Conservation (phyloP, 768 basidiomycete genomes). For the Psilocybe cubensis region DNA sequence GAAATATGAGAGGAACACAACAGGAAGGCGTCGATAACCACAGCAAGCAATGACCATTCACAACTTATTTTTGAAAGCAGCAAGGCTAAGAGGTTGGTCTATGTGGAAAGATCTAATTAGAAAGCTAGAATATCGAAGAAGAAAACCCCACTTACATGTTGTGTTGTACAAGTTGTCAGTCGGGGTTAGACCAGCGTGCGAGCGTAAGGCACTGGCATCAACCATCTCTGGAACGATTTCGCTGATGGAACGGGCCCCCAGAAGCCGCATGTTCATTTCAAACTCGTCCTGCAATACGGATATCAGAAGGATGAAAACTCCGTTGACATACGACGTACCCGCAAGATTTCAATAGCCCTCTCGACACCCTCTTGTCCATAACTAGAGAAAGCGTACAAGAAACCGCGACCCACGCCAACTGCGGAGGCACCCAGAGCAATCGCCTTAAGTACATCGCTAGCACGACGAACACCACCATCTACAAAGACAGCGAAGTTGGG, state of each 20-base stretch:
- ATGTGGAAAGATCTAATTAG: not conserved
- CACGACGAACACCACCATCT: slow-evolving; percentile 51
- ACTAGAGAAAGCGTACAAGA: slow-evolving; percentile 84
- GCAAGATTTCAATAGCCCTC: slow-evolving; percentile 53
- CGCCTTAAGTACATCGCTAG: slow-evolving; percentile 81
- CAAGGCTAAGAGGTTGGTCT: slow-evolving; percentile 24
- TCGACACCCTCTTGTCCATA: slow-evolving; percentile 90
- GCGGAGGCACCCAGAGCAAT: slow-evolving; percentile 69
- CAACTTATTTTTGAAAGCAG: slow-evolving; percentile 28
- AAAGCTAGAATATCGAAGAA: not conserved
- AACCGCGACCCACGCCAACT: slow-evolving; percentile 83
- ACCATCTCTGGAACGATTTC: slow-evolving; percentile 91
- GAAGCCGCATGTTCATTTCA: slow-evolving; percentile 94
- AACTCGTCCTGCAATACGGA: slow-evolving; percentile 87
- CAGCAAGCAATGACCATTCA: slow-evolving; percentile 6
- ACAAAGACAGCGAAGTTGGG: slow-evolving; percentile 70
- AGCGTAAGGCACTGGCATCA: slow-evolving; percentile 71
- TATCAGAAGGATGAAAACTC: not conserved
- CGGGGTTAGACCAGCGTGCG: slow-evolving; percentile 71
- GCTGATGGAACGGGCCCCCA: slow-evolving; percentile 80
- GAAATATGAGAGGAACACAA: too few relatives aligned
- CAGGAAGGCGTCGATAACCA: not conserved
- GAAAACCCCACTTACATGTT: slow-evolving; percentile 65
- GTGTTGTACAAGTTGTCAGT: slow-evolving; percentile 69
- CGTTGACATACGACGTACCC: slow-evolving; percentile 26